phyloP scores from a whole-genome alignment of 148 eudicot genomes.

The Rhododendron mucronatum region DNA sequence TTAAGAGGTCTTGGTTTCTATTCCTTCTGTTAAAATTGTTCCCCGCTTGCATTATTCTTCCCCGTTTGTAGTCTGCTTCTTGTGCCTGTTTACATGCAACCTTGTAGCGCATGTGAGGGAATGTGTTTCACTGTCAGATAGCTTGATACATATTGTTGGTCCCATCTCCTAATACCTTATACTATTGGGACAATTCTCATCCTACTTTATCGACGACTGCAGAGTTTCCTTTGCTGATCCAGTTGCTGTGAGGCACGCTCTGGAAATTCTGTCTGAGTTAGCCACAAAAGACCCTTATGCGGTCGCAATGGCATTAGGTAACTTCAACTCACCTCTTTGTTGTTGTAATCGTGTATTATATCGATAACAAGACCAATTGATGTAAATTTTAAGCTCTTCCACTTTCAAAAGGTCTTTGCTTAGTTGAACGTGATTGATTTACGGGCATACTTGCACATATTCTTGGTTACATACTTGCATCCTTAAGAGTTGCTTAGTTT shows the following conservation, averaged over 20 bases:
- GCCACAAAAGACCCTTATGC: conserved; percentile 93
- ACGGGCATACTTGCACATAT: background rate
- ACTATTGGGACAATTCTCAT: background rate
- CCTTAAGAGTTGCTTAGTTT: background rate
- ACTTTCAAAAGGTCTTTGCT: background rate
- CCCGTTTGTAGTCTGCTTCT: background rate
- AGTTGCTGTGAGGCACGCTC: conserved; percentile 92
- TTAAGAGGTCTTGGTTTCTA: background rate
- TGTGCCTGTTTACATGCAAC: background rate
- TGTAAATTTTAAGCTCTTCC: background rate
- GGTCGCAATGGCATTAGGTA: conserved; percentile 94
- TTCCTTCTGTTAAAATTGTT: background rate
- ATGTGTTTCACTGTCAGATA: background rate
- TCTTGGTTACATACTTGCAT: background rate
- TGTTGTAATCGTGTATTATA: background rate
- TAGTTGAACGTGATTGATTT: background rate
- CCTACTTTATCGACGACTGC: conserved; percentile 14
- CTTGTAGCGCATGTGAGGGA: background rate
- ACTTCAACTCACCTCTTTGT: background rate
- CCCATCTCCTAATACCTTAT: background rate
- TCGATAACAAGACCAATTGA: background rate
- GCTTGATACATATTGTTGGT: background rate
- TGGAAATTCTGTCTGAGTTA: conserved; percentile 83
- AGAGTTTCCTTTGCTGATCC: conserved; percentile 94
- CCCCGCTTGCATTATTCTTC: background rate